Base-by-base conservation (phyloP, 2,329 filamentous ascomycete genomes). In the Sphaerulina musiva region DNA sequence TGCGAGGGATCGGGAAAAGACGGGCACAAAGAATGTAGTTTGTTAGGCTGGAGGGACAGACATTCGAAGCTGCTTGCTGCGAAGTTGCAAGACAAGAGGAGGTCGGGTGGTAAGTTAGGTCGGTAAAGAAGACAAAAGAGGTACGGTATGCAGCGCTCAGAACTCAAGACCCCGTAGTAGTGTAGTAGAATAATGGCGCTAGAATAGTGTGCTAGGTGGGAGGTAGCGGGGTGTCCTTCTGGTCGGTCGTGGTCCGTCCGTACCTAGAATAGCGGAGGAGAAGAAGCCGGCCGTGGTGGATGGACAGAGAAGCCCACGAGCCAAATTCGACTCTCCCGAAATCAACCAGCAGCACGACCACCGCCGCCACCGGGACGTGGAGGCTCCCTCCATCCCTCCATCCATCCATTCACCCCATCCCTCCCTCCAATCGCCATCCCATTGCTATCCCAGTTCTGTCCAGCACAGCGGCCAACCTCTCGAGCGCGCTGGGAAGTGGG, bases 401-500 rank as follows among this genome's bases (percentile, higher is more conserved):
- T 20, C 26, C 26, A 6, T 6, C 20, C 20, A 20, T 20, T 20
- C 26, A 29, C 5, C 26, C 26, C 26, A 29, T 29, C 26, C 26
- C 6, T 7, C 26, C 5, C 26, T 20, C 20, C 20, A 2, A 20
- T 20, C 20, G 20, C 20, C 20, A 20, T 20, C 20, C 20, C 20
- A 20, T 20, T 20, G 20, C 20, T 4, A 20, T 20, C 20, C 20
- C 20, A 20, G 20, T 20, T 20, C 20, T 20, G 20, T 14, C 48
- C 39, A 26, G 26, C 36, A 29, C 48, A 50, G 48, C 48, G 48
- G 48, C 44, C 39, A 50, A 43, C 48, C 48, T 50, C 48, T 32
- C 20, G 29, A 41, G 31, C 23, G 14, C 20, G 42, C 42, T 23
- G 42, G 42, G 17, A 44, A 44, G 26, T 44, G 48, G 26, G 40